Conservation (phyloP, 352 stramenopile genomes). For the Blastocystis hominis region DNA sequence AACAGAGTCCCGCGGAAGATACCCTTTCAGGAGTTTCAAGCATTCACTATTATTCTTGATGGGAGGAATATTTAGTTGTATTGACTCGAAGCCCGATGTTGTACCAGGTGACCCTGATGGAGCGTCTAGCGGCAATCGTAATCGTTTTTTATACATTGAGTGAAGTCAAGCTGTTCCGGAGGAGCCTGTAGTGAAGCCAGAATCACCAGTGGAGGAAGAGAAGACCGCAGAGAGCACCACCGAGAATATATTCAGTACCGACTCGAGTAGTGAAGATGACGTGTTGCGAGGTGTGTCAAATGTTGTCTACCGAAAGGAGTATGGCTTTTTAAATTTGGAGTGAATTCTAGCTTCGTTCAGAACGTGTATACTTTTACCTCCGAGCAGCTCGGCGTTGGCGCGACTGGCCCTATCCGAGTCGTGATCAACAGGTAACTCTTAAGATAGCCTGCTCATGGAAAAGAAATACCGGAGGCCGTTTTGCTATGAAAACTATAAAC, state of each 20-base stretch:
- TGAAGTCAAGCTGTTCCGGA: neutral
- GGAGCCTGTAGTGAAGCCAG: neutral
- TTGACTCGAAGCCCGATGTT: neutral
- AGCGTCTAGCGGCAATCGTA: neutral
- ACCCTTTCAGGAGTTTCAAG: neutral
- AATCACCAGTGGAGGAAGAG: neutral
- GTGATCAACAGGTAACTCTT: slow-evolving; percentile 32
- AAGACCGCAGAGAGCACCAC: neutral
- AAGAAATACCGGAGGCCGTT: slow-evolving; percentile 20
- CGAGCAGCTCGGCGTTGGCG: slow-evolving; percentile 25
- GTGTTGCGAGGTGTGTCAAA: slow-evolving; percentile 35
- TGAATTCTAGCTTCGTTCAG: slow-evolving; percentile 17
- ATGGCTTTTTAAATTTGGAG: neutral
- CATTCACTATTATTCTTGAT: neutral
- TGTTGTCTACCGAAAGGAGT: slow-evolving; percentile 47
- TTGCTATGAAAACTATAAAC: slow-evolving; percentile 52
- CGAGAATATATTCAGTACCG: neutral
- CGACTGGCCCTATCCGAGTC: slow-evolving; percentile 20
- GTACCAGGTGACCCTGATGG: neutral
- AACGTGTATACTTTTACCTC: slow-evolving; percentile 52
- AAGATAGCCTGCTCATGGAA: neutral
- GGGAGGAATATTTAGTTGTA: neutral
- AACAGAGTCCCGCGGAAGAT: neutral
- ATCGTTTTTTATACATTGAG: neutral
- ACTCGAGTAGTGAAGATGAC: slow-evolving; percentile 5